Percentiles rank a stretch among this genome's conserved stretches.
These are phyloP conservation scores for Sporisorium iseilematis-ciliati DNA, from an alignment of 1,284 basidiomycete species.

Conservation along the genomic window DNA sequence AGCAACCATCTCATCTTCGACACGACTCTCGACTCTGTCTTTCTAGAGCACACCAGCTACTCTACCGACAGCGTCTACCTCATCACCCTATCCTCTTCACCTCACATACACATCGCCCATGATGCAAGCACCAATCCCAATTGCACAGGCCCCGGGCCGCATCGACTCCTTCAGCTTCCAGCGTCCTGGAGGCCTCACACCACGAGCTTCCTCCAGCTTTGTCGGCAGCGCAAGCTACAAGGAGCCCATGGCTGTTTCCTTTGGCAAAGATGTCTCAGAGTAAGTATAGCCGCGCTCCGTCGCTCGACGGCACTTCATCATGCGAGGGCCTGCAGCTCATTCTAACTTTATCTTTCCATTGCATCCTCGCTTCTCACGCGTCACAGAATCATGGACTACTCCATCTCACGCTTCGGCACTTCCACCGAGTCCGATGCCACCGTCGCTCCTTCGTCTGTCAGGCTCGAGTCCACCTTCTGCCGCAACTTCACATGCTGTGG, in stretches of 20 bases:
- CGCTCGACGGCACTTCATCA: background rate
- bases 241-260: conserved; percentile 66
- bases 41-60: background rate
- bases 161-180: conserved; percentile 49
- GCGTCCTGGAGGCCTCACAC: conserved; percentile 49
- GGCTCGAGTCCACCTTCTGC: conserved; percentile 68
- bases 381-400: conserved; percentile 66
- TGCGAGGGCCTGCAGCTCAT: background rate
- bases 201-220: conserved; percentile 48
- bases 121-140: conserved; percentile 57
- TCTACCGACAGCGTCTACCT: no score
- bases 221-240: conserved; percentile 61
- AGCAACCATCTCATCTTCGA: background rate
- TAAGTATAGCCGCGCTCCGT: conserved; percentile 33
- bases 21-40: background rate
- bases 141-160: conserved; percentile 37
- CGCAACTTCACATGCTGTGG: conserved; percentile 69
- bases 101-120: conserved; percentile 17
- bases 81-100: no score
- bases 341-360: background rate
- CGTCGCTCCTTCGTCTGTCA: conserved; percentile 61
- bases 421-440: conserved; percentile 66
- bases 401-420: conserved; percentile 62
- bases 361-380: background rate
- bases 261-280: conserved; percentile 67